phyloP scores from a whole-genome alignment of 1,284 basidiomycete genomes.

The Ganoderma lucidum region DNA sequence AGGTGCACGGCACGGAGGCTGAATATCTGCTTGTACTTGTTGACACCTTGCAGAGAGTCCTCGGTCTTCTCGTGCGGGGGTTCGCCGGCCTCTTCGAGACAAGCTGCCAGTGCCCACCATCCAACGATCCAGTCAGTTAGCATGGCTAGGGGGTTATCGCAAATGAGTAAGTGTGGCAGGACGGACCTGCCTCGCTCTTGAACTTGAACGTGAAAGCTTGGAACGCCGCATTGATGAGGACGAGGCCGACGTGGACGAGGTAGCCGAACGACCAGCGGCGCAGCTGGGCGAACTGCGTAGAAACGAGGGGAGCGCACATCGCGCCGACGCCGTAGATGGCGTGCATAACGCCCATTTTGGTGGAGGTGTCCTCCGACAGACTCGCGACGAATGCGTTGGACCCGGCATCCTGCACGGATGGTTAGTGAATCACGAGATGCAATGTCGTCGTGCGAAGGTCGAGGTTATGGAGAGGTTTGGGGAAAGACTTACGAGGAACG shows the following conservation, averaged over 20 bases:
- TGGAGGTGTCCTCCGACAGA: constrained; percentile 50
- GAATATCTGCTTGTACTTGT: constrained; percentile 49
- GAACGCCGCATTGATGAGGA: constrained; percentile 50
- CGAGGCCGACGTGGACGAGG: constrained; percentile 63
- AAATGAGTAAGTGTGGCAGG: neutral
- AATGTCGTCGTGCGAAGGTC: neutral
- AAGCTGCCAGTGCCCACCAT: constrained; percentile 33
- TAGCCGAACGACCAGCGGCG: constrained; percentile 69
- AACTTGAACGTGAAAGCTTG: constrained; percentile 59
- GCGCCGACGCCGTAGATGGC: constrained; percentile 61
- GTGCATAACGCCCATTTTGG: constrained; percentile 71
- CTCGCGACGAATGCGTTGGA: constrained; percentile 62
- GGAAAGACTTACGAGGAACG: constrained; percentile 51
- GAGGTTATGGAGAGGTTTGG: neutral
- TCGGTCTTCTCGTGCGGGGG: constrained; percentile 34
- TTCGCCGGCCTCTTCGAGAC: constrained; percentile 44
- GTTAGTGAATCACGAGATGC: neutral
- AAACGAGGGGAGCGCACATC: constrained; percentile 62
- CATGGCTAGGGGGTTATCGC: neutral
- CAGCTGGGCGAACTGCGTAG: constrained; percentile 66
- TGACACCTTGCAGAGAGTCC: constrained; percentile 35
- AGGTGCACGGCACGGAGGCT: constrained; percentile 47
- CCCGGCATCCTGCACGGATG: constrained; percentile 53
- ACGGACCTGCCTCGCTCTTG: constrained; percentile 59
- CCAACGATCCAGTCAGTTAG: neutral